Conservation (phyloP, 495 filamentous ascomycete species). For the Chaetomium fimeti region DNA sequence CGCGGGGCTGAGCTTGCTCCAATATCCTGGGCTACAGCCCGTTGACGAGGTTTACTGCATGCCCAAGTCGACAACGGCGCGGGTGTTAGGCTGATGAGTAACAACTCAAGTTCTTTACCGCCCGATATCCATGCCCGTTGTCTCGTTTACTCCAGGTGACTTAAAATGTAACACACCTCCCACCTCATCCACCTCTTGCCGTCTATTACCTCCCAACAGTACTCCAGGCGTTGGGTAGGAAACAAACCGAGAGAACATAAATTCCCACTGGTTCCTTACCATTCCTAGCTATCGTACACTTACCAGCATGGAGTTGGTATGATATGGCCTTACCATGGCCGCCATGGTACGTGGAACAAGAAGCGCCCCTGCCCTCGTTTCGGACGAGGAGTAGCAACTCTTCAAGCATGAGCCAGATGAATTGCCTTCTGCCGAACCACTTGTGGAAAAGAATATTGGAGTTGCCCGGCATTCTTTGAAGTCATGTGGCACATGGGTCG, state of each 20-base stretch:
- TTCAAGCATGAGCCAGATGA: no score
- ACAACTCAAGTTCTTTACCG: conserved; percentile 13
- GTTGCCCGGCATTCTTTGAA: no score
- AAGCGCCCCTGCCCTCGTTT: no score
- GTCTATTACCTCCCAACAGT: conserved; percentile 66
- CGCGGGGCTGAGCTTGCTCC: conserved; percentile 81
- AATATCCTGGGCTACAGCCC: conserved; percentile 68
- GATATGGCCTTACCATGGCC: background rate
- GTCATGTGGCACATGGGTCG: no score
- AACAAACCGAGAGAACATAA: conserved; percentile 72
- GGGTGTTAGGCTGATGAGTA: conserved; percentile 47
- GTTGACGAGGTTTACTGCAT: conserved; percentile 90
- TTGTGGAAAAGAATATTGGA: no score
- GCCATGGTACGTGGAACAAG: no score
- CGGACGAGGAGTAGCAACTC: no score
- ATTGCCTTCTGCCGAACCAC: no score
- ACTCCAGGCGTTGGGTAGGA: conserved; percentile 55
- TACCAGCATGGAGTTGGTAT: background rate
- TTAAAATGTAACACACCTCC: background rate
- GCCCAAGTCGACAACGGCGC: conserved; percentile 62
- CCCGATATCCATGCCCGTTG: background rate
- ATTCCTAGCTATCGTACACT: conserved; percentile 1
- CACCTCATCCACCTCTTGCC: conserved; percentile 52
- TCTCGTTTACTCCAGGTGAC: background rate
- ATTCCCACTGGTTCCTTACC: conserved; percentile 27